phyloP scores from a whole-genome alignment of 768 basidiomycete genomes.

The Pleurotus tuber-regium region DNA sequence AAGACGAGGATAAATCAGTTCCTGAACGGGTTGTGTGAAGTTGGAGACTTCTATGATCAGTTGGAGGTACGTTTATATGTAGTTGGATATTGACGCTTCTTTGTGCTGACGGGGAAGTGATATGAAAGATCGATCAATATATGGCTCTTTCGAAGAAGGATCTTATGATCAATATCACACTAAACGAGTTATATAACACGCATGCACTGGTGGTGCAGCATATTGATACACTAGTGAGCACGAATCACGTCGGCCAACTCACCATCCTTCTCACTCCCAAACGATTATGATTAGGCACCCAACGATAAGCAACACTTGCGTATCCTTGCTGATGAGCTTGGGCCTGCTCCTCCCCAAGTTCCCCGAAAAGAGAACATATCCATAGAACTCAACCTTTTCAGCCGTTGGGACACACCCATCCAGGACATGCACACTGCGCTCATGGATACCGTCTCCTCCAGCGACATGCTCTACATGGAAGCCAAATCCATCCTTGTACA shows the following conservation, averaged over 20 bases:
- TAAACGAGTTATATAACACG: conserved; percentile 99
- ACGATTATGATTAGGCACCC: conserved; percentile 59
- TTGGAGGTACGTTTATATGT: conserved; percentile 66
- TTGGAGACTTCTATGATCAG: conserved; percentile 98
- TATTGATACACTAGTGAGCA: conserved; percentile 88
- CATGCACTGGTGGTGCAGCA: conserved; percentile 94
- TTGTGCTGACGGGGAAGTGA: neutral
- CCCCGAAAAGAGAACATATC: conserved; percentile 97
- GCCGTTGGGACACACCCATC: conserved; percentile 98
- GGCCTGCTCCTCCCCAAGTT: conserved; percentile 88
- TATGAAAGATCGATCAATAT: conserved; percentile 94
- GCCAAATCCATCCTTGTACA: conserved; percentile 99
- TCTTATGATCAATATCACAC: conserved; percentile 93
- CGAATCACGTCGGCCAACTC: conserved; percentile 1
- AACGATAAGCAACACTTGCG: conserved; percentile 97
- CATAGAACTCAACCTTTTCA: conserved; percentile 88
- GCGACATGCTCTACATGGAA: conserved; percentile 99
- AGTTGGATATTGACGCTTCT: conserved; percentile 4
- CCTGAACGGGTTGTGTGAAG: conserved; percentile 94
- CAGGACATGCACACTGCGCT: conserved; percentile 95
- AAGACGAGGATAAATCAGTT: conserved; percentile 97
- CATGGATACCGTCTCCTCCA: conserved; percentile 95
- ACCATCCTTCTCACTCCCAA: neutral
- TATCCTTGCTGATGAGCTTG: conserved; percentile 94
- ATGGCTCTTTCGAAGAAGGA: conserved; percentile 99